Evolutionary conservation across 805 yeast species (phyloP).

Genomic region (Cyberlindnera lachancei): DNA sequence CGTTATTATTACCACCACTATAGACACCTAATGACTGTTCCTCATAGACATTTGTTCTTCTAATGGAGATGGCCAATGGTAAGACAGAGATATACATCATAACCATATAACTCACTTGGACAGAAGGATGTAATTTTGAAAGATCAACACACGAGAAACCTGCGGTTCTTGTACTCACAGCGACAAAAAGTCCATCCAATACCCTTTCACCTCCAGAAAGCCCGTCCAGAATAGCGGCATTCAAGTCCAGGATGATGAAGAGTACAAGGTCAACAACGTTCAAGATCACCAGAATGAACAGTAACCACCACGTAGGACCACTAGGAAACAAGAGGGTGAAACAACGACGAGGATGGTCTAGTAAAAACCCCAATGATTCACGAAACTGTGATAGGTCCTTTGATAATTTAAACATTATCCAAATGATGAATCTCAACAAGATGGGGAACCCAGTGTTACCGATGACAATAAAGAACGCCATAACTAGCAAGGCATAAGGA

Average conservation of each 20-base stretch:
- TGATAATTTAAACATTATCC: constrained; percentile 65
- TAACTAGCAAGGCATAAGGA: constrained; percentile 55
- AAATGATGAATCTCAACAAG: constrained; percentile 68
- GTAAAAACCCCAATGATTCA: constrained; percentile 77
- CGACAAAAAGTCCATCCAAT: constrained; percentile 81
- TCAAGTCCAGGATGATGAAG: constrained; percentile 71
- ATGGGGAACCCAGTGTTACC: constrained; percentile 97
- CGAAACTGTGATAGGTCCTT: constrained; percentile 53
- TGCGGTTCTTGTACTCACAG: constrained; percentile 89
- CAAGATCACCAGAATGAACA: constrained; percentile 61
- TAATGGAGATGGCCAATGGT: constrained; percentile 92
- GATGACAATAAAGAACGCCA: constrained; percentile 67
- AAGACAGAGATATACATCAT: constrained; percentile 98
- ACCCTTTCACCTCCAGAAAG: constrained; percentile 64
- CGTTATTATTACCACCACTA: constrained; percentile 8
- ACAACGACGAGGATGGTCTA: constrained; percentile 97
- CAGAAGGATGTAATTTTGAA: constrained; percentile 72
- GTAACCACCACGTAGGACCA: constrained; percentile 92
- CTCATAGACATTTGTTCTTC: constrained; percentile 96
- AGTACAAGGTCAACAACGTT: constrained; percentile 75
- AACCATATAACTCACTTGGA: constrained; percentile 86
- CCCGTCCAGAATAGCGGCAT: constrained; percentile 40
- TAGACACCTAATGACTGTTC: constrained; percentile 96
- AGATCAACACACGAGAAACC: constrained; percentile 77
- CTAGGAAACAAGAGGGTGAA: constrained; percentile 89